Percentiles rank a stretch among this genome's conserved stretches.
These are phyloP conservation scores for Leishmania aethiopica DNA, from an alignment of 208 protist species.

Conservation along the genomic window DNA sequence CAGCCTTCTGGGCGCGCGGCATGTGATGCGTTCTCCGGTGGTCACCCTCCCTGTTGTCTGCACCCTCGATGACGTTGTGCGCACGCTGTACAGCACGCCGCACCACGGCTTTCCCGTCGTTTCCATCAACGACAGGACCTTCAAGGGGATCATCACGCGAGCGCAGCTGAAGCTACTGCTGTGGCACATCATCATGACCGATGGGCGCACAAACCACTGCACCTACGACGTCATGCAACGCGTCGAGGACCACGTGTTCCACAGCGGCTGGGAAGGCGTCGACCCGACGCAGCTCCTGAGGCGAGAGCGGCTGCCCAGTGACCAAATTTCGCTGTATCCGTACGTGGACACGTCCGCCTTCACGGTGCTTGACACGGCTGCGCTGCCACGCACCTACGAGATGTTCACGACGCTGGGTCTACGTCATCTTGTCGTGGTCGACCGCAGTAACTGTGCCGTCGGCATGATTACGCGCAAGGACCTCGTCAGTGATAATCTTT, in stretches of 20 bases:
- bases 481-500: slow-evolving; percentile 42
- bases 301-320: not conserved
- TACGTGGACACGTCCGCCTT: slow-evolving; percentile 63
- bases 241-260: slow-evolving; percentile 34
- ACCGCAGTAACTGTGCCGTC: slow-evolving; percentile 38
- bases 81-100: slow-evolving; percentile 30
- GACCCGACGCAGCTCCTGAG: slow-evolving; percentile 22
- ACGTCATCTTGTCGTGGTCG: slow-evolving; percentile 53
- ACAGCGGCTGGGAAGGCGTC: slow-evolving; percentile 20
- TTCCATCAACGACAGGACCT: slow-evolving; percentile 44
- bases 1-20: slow-evolving; percentile 43
- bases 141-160: slow-evolving; percentile 53
- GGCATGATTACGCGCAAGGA: slow-evolving; percentile 68
- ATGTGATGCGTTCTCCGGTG: slow-evolving; percentile 49
- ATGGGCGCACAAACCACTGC: slow-evolving; percentile 29
- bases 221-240: slow-evolving; percentile 40
- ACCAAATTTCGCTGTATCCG: slow-evolving; percentile 44
- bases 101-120: slow-evolving; percentile 67
- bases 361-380: slow-evolving; percentile 47
- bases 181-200: slow-evolving; percentile 50
- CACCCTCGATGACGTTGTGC: slow-evolving; percentile 34
- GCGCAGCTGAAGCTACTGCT: slow-evolving; percentile 49
- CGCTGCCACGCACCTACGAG: slow-evolving; percentile 46
- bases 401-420: slow-evolving; percentile 61
- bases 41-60: slow-evolving; percentile 43